Conservation (phyloP, 1,284 basidiomycete species). For the Leccinum holopus region DNA sequence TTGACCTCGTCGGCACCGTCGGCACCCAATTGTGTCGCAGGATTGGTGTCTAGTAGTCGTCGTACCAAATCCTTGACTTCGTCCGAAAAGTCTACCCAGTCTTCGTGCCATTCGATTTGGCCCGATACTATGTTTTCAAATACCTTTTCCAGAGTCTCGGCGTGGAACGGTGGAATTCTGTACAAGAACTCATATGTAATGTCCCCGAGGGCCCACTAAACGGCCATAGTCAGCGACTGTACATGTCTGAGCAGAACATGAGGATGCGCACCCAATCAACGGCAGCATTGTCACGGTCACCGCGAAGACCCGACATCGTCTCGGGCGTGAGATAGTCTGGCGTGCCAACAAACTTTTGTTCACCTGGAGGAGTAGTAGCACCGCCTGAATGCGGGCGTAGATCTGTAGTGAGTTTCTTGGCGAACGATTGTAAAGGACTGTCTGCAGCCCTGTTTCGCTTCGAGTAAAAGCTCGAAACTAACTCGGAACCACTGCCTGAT, state of each 20-base stretch:
- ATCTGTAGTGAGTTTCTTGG: constrained; percentile 78
- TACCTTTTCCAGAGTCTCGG: constrained; percentile 93
- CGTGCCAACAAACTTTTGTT: constrained; percentile 93
- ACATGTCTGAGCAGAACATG: constrained; percentile 6
- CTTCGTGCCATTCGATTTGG: constrained; percentile 94
- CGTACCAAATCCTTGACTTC: constrained; percentile 94
- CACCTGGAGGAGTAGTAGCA: constrained; percentile 75
- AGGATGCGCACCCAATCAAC: constrained; percentile 87
- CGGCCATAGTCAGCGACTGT: constrained; percentile 18
- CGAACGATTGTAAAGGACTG: constrained; percentile 79
- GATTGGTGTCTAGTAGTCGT: constrained; percentile 82
- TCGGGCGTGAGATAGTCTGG: constrained; percentile 97
- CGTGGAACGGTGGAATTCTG: constrained; percentile 97
- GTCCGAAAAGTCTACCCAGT: constrained; percentile 83
- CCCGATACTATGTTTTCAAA: constrained; percentile 99
- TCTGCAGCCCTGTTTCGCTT: constrained; percentile 60
- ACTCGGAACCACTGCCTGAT: constrained; percentile 80
- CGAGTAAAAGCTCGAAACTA: constrained; percentile 57
- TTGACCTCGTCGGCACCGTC: constrained; percentile 94
- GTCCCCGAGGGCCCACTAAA: constrained; percentile 94
- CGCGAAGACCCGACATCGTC: constrained; percentile 93
- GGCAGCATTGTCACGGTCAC: constrained; percentile 92
- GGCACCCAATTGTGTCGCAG: constrained; percentile 78
- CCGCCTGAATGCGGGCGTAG: constrained; percentile 62
- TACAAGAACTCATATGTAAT: constrained; percentile 99